These are phyloP conservation scores for Tricholoma sp. DNA, from an alignment of 768 basidiomycete genomes.

Conservation along the genomic window DNA sequence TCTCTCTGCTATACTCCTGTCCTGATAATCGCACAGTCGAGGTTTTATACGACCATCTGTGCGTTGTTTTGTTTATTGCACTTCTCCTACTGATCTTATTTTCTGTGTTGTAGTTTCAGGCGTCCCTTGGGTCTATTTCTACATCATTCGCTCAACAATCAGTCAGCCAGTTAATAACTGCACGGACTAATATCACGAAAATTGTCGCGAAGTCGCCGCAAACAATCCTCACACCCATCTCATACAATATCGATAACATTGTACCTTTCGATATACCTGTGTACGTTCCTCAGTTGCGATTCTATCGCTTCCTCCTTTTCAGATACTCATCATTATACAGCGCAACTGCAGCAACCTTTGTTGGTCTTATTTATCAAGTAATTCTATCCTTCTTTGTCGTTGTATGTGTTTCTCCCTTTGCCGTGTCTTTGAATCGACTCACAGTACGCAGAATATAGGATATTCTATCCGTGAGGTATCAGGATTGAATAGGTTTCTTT, in stretches of 20 bases:
- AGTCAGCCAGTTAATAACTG: constrained; percentile 13
- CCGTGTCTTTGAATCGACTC: background rate
- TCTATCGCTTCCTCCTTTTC: background rate
- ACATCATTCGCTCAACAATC: constrained; percentile 22
- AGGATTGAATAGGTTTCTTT: constrained; percentile 23
- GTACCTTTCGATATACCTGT: constrained; percentile 58
- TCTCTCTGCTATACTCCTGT: background rate
- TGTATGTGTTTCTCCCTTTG: constrained; percentile 19
- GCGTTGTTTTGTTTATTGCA: background rate
- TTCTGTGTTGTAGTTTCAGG: constrained; percentile 20
- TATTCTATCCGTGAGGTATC: constrained; percentile 25
- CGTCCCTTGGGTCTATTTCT: constrained; percentile 28
- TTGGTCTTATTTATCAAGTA: constrained; percentile 51
- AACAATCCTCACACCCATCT: constrained; percentile 43
- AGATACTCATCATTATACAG: constrained; percentile 22
- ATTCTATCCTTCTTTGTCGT: constrained; percentile 40
- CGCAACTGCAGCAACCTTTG: constrained; percentile 49
- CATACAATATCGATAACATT: constrained; percentile 44
- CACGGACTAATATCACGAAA: constrained; percentile 12
- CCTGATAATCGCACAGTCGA: constrained; percentile 16
- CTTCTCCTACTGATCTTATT: background rate
- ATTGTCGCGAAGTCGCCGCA: constrained; percentile 46
- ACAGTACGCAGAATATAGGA: constrained; percentile 24
- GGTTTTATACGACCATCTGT: constrained; percentile 27
- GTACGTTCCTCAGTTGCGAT: constrained; percentile 30